Conservation (phyloP, 2,329 filamentous ascomycete genomes). For the Beauveria australis region DNA sequence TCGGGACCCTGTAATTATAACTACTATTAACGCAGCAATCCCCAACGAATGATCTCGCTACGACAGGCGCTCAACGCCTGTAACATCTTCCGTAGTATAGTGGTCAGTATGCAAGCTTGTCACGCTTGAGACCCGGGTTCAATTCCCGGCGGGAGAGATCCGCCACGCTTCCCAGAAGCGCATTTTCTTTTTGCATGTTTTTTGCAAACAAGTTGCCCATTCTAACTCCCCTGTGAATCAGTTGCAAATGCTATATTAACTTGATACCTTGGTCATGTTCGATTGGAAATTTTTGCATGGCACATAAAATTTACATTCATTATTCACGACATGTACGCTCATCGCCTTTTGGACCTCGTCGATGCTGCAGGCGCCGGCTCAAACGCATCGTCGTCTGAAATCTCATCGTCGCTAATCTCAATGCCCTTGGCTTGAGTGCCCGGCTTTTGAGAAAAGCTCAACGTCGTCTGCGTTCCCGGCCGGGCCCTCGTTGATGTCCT, state of each 20-base stretch:
- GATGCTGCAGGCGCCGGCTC: conserved; percentile 38
- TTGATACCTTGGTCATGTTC: background rate
- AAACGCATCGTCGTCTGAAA: conserved; percentile 54
- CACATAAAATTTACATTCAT: background rate
- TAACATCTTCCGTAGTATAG: conserved; percentile 17
- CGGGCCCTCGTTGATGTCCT: conserved; percentile 22
- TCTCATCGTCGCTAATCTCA: conserved; percentile 58
- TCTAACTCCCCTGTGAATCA: background rate
- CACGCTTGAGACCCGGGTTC: conserved; percentile 18
- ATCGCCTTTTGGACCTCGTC: conserved; percentile 25
- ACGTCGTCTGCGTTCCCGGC: conserved; percentile 44
- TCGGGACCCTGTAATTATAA: background rate
- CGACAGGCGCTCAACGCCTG: conserved; percentile 13
- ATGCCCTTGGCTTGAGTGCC: conserved; percentile 39
- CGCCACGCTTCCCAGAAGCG: conserved; percentile 10
- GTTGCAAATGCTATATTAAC: background rate
- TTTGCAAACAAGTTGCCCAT: background rate
- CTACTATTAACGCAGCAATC: background rate
- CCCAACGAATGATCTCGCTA: conserved; percentile 14
- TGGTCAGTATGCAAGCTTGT: conserved; percentile 18
- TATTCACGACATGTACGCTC: background rate
- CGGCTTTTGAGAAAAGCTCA: conserved; percentile 41
- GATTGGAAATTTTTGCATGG: background rate
- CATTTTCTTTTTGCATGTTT: background rate
- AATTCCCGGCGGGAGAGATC: conserved; percentile 18